Evolutionary conservation across 768 basidiomycete genomes (phyloP), one percentile per base, ranked within the genome.

Genomic region (Amanita jacksonii): DNA sequence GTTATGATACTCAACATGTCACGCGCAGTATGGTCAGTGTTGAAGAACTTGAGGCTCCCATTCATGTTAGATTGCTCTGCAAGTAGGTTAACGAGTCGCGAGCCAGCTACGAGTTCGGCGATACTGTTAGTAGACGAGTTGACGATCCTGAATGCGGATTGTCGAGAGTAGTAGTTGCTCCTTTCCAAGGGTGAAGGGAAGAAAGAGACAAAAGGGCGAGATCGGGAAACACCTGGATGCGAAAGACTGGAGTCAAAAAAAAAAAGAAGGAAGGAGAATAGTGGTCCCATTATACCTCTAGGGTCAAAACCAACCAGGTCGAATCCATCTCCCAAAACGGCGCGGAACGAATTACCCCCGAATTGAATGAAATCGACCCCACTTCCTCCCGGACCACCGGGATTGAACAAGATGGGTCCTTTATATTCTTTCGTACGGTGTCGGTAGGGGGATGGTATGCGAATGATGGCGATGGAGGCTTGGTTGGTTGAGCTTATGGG

Each of bases 261-360:
- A 6, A 28, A 6, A 28, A 6, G 27, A 28, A n/a, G n/a, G 27
- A 12, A 28, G 12, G 27, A 28, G 7, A 28, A 28, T 12, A 28
- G 27, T 28, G 27, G 12, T 6, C 27, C 6, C 12, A 6, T 25
- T 16, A 10, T 27, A 22, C 40, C 40, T 18, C 40, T 41, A 10
- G 70, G 70, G 50, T 74, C 72, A 47, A 72, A 73, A 2, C 68
- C 62, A 8, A 74, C 59, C 3, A 73, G 49, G 41, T 74, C 70
- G 47, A 68, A 74, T 34, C 63, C 56, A 15, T 66, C 62, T 3
- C 73, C 72, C 5, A 73, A 35, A 10, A 68, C 50, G 1, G 43
- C 25, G 7, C 57, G 52, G 8, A 73, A 40, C 1, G 41, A 24
- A 8, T 52, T 45, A 1, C 62, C 70, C 0, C 30, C 2, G 3